These are phyloP conservation scores for Lodderomyces theae DNA, from an alignment of 1,139 yeast species.

Conservation along the genomic window DNA sequence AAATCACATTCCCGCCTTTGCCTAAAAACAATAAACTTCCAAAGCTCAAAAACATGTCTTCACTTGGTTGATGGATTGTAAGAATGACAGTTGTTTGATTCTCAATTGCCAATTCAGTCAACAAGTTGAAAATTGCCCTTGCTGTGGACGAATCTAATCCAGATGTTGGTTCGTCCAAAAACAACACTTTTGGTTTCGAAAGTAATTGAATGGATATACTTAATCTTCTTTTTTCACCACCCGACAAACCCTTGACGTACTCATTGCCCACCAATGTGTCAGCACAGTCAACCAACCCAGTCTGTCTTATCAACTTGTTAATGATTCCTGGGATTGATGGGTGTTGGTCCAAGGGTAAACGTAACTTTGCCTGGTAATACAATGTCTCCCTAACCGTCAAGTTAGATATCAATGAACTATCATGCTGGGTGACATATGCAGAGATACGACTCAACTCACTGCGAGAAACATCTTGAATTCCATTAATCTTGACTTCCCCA, in stretches of 20 bases:
- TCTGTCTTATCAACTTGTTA: conserved; percentile 56
- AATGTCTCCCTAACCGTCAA: conserved; percentile 79
- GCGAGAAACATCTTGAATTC: conserved; percentile 36
- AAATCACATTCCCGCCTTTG: conserved; percentile 70
- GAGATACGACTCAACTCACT: conserved; percentile 51
- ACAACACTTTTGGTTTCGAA: conserved; percentile 65
- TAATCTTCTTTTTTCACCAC: conserved; percentile 83
- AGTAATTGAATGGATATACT: conserved; percentile 78
- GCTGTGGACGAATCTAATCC: conserved; percentile 83
- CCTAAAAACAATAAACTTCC: conserved; percentile 68
- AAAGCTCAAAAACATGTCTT: conserved; percentile 58
- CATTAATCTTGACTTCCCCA: conserved; percentile 18
- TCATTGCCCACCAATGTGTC: conserved; percentile 75
- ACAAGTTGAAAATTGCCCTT: conserved; percentile 59
- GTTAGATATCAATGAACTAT: conserved; percentile 64
- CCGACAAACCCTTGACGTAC: conserved; percentile 72
- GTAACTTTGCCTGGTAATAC: conserved; percentile 64
- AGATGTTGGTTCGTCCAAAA: conserved; percentile 86
- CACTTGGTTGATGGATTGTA: conserved; percentile 84
- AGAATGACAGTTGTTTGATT: conserved; percentile 69
- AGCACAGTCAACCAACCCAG: conserved; percentile 77
- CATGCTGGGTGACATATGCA: conserved; percentile 76
- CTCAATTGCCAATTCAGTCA: conserved; percentile 52
- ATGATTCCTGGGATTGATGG: conserved; percentile 33
- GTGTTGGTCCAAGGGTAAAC: conserved; percentile 46